Evolutionary conservation across 306 rosid species (phyloP).

Genomic region (Glycyrrhiza uralensis): DNA sequence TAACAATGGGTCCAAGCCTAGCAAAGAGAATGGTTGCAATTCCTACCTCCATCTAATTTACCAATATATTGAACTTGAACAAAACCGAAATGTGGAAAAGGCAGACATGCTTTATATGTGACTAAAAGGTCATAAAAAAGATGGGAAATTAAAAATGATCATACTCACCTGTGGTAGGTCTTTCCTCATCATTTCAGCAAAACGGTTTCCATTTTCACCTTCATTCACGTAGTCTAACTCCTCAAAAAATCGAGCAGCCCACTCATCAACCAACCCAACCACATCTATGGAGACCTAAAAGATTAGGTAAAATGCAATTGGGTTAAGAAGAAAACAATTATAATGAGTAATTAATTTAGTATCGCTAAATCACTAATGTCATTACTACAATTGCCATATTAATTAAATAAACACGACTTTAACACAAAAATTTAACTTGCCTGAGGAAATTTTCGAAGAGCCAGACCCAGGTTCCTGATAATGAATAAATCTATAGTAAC

Average conservation of each 20-base stretch:
- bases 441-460: conserved; percentile 92
- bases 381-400: not conserved
- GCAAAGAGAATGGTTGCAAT: conserved; percentile 2
- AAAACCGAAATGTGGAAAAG: not conserved
- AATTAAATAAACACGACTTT: conserved; percentile 2
- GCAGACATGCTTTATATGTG: not conserved
- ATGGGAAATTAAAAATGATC: not conserved
- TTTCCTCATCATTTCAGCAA: conserved; percentile 96
- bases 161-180: conserved; percentile 91
- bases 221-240: conserved; percentile 93
- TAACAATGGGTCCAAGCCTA: too few species aligned
- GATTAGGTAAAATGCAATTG: conserved; percentile 15
- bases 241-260: conserved; percentile 99
- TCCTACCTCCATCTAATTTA: not conserved
- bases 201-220: conserved; percentile 86
- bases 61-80: not conserved
- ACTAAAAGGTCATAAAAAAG: conserved; percentile 2
- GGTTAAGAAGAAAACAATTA: conserved; percentile 12
- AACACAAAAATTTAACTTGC: conserved; percentile 40
- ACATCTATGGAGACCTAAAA: conserved; percentile 88
- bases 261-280: conserved; percentile 96
- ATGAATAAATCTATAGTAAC: conserved; percentile 82
- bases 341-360: conserved; percentile 19
- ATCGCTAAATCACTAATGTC: conserved; percentile 8
- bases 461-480: conserved; percentile 88